Percentiles rank a stretch among this genome's conserved stretches.
phyloP scores from a whole-genome alignment of 345 rosid genomes.

The Dovyalis caffra region DNA sequence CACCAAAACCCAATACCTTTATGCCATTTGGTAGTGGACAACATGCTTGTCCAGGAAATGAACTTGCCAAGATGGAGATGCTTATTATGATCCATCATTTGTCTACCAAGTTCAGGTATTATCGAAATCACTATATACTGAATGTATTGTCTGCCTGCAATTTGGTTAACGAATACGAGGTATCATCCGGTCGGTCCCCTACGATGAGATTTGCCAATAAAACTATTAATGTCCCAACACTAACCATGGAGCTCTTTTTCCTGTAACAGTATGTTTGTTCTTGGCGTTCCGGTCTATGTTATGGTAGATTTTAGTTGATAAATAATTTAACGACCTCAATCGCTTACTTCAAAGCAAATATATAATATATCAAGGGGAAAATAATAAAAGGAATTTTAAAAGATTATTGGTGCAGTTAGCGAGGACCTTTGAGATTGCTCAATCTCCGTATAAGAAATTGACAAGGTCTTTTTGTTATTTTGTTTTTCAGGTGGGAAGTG shows the following conservation, averaged over 20 bases:
- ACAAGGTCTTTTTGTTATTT: constrained; percentile 17
- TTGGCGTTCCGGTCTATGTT: too few species aligned
- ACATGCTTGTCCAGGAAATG: constrained; percentile 80
- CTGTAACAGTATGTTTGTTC: neutral
- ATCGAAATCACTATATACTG: constrained; percentile 1
- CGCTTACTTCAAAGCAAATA: neutral
- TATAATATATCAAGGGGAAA: neutral
- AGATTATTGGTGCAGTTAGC: neutral
- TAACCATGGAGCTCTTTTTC: neutral
- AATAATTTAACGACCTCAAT: neutral
- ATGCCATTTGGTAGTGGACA: constrained; percentile 78
- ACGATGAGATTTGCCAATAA: neutral
- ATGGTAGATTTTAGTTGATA: too few species aligned
- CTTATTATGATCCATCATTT: constrained; percentile 61
- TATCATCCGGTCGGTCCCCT: constrained; percentile 2
- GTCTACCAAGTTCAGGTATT: constrained; percentile 64
- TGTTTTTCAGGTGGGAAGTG: constrained; percentile 68
- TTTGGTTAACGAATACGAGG: neutral
- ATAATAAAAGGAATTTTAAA: too few species aligned
- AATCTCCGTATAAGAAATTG: constrained; percentile 7
- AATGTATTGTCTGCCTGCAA: constrained; percentile 5
- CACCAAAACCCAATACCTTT: constrained; percentile 61
- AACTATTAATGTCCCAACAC: neutral
- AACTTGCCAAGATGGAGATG: constrained; percentile 79
- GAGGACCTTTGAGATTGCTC: too few species aligned